Evolutionary conservation across 192 early-diverging fungal species (phyloP).

Genomic region (Haplosporangium gracile): DNA sequence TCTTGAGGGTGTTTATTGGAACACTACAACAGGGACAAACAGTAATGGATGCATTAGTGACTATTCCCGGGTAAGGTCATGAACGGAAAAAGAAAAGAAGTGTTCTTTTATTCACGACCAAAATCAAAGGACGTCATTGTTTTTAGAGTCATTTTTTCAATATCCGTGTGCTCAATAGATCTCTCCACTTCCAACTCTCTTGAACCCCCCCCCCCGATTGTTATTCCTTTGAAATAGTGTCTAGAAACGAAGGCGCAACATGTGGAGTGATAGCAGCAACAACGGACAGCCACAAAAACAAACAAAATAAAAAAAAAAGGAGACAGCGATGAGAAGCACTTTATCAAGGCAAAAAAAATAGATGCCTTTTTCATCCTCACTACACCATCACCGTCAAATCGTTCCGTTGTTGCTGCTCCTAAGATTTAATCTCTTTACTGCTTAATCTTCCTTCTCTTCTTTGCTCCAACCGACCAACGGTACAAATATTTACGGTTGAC

Average conservation of each 20-base stretch:
- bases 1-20: constrained; percentile 8
- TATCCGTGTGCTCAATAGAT: neutral
- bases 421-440: too few species aligned
- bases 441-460: too few species aligned
- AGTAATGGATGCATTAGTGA: neutral
- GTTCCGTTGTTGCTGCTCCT: too few species aligned
- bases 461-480: too few species aligned
- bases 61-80: neutral
- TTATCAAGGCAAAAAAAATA: too few species aligned
- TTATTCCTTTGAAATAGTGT: neutral
- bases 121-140: neutral
- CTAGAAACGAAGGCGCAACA: neutral
- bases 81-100: neutral
- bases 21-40: neutral
- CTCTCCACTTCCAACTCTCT: neutral
- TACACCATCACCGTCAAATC: too few species aligned
- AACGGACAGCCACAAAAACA: neutral
- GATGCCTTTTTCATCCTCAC: too few species aligned
- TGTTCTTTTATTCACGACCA: neutral
- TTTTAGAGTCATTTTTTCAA: neutral
- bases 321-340: too few species aligned
- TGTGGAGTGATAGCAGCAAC: neutral
- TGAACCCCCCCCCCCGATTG: neutral
- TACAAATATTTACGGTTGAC: too few species aligned
- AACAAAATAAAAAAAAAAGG: neutral